These are phyloP conservation scores for Xylaria sp. DNA, from an alignment of 2,329 filamentous ascomycete species.

Conservation along the genomic window DNA sequence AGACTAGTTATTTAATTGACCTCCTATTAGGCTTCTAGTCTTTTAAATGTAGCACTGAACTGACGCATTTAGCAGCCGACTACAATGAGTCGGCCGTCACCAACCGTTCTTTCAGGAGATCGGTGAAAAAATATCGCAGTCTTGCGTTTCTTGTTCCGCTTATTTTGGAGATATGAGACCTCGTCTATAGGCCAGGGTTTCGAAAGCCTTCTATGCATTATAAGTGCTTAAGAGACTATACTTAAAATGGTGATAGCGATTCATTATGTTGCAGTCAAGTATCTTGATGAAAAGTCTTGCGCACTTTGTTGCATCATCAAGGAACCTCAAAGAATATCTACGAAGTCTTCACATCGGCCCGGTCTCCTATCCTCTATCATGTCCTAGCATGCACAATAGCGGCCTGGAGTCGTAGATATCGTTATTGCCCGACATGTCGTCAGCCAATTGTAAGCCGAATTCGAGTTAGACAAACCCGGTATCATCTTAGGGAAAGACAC, in stretches of 20 bases:
- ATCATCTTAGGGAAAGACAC: background rate
- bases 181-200: background rate
- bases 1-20: too few relatives aligned
- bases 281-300: background rate
- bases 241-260: background rate
- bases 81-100: background rate
- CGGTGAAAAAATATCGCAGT: background rate
- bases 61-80: background rate
- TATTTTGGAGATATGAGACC: background rate
- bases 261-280: background rate
- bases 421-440: background rate
- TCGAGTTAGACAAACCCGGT: background rate
- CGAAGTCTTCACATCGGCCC: background rate
- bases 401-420: background rate
- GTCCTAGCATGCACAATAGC: background rate
- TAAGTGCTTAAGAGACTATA: background rate
- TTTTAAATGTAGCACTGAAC: background rate
- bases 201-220: background rate
- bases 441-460: background rate
- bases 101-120: background rate
- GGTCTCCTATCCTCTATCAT: background rate
- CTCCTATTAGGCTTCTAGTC: background rate
- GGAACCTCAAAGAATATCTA: background rate
- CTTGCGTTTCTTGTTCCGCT: background rate
- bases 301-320: background rate